Evolutionary conservation across 2,329 filamentous ascomycete species (phyloP), one percentile per base, ranked within the genome.

Genomic region (Sporothrix protearum): DNA sequence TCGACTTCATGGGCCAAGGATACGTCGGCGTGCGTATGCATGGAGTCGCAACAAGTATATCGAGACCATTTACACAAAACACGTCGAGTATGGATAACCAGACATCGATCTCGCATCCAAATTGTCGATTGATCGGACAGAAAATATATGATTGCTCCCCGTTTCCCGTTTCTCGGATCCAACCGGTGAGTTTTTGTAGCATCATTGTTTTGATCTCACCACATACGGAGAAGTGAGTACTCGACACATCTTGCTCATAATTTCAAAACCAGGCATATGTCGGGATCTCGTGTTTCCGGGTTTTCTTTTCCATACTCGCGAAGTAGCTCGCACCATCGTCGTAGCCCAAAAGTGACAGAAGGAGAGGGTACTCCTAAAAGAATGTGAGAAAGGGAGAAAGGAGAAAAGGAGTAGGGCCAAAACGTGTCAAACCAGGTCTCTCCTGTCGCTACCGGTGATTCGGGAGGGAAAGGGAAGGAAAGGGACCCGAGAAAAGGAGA

Each of bases 41-140:
- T 14, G 14, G 5, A 47, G 12, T 47, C 42, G 42, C 12, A 47
- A 10, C 12, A 12, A 16, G 42, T 47, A 47, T 47, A 47, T 47
- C 14, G 39, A 57, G 53, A 33, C 42, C 42, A 66, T 66, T 8
- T 33, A 66, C 63, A 66, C 63, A 66, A 66, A 49, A 66, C 63
- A 66, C 42, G n/a, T n/a, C 28, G 7, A 49, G 42, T 30, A 49
- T 47, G 59, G 16, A 47, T 12, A 64, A n/a, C 22, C 10, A 28
- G 19, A 14, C 51, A 16, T 33, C 28, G 14, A 30, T 14, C 5
- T 22, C 25, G n/a, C 7, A 25, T 12, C 42, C 42, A 12, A 42
- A 22, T 49, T n/a, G 8, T 12, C 22, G 42, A 66, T 12, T 42
- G 8, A 28, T 33, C 63, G 19, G 25, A 33, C 25, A 49, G 49